phyloP scores from a whole-genome alignment of 2,329 filamentous ascomycete species.

The Atkinsonella texensis region DNA sequence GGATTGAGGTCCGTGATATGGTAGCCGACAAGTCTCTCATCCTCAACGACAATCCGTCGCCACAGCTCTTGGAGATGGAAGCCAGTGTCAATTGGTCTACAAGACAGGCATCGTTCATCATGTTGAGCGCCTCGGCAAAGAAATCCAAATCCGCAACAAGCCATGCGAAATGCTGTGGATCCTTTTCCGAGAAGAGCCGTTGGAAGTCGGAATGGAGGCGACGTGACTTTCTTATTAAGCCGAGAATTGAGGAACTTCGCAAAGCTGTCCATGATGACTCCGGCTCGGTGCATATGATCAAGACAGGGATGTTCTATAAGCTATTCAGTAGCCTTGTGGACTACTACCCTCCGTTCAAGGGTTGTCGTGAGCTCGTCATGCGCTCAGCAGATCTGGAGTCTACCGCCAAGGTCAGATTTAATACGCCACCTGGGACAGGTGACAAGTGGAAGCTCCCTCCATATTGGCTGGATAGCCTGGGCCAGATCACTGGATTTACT shows the following conservation, averaged over 20 bases:
- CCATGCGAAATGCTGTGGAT: conserved; percentile 1
- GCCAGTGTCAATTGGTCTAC: neutral
- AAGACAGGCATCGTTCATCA: neutral
- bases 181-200: neutral
- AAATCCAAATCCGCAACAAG: conserved; percentile 2
- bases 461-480: neutral
- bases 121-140: conserved; percentile 21
- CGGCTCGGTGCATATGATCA: conserved; percentile 1
- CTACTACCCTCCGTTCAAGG: conserved; percentile 5
- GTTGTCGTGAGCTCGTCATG: neutral
- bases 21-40: neutral
- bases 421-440: neutral
- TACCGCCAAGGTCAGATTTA: neutral
- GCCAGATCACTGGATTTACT: neutral
- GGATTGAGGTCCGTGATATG: neutral
- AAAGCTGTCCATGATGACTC: conserved; percentile 3
- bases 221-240: conserved; percentile 1
- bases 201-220: conserved; percentile 2
- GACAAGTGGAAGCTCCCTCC: neutral
- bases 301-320: conserved; percentile 7
- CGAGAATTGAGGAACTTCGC: conserved; percentile 6
- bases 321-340: conserved; percentile 7
- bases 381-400: conserved; percentile 2
- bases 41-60: neutral
- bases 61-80: too few relatives aligned